Evolutionary conservation across 1,284 basidiomycete genomes (phyloP), one percentile per base, ranked within the genome.

Genomic region (Ganoderma leucocontextum): DNA sequence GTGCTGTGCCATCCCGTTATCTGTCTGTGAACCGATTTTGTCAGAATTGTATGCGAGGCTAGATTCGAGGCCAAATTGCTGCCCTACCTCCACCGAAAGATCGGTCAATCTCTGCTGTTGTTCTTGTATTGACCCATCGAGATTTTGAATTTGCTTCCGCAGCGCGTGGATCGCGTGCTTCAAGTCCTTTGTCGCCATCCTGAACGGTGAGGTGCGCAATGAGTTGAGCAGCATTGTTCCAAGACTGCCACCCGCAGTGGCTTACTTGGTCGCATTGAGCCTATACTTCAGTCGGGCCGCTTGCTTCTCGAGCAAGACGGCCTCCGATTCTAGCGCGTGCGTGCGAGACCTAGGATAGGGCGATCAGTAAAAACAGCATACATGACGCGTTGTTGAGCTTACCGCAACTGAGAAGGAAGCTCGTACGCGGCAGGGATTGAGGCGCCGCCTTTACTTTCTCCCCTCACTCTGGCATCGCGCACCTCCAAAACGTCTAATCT

Each of bases 261-360:
- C 74, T 36, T 60, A 78, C 78, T 75, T 77, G 9, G 74, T 69
- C 0, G 65, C 44, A 7, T 65, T 42, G 17, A 74, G 22, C 12
- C 77, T 73, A 59, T 65, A 66, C 35, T 68, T 73, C 15, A 77
- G 60, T 29, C 63, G 65, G 5, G 42, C 38, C 0, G 69, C 58
- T 22, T 76, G 70, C 4, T 39, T n/a, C 41, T 78, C 73, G 0
- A 77, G 66, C 3, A 74, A 29, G 15, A 69, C 70, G 0, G 75
- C 61, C 60, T 78, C 75, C 0, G 52, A 29, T 13, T 74, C 67
- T 2, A 63, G 55, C 10, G 36, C 60, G 10, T 49, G 38, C 1
- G 68, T 44, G 22, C 65, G 64, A 7, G 52, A 22, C 25, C 73
- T 75, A 22, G 10, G 1, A 12, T 17, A 38, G 17, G 13, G 13